Base-by-base conservation (phyloP, 768 basidiomycete species). In the Boletus sensibilis region DNA sequence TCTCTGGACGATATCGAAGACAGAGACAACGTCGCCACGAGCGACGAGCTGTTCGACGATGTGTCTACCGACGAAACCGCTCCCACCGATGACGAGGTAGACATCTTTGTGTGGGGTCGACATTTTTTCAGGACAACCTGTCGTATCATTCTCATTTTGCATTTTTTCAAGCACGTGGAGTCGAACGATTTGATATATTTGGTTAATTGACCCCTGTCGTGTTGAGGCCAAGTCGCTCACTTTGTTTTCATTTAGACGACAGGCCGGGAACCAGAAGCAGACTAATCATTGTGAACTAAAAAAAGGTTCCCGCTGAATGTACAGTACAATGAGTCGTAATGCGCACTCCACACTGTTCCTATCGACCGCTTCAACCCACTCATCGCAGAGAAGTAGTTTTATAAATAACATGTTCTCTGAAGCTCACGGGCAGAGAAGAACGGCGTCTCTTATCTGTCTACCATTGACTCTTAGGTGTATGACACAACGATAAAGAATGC, bases 31-130 rank as follows among this genome's bases (percentile, higher is more conserved):
- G 75, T 92, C 90, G 6, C 85, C 89, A 44, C 95, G 82, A 21
- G 83, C 86, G 31, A 90, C 70, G 51, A 98, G 82, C 52, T 86
- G 84, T 63, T 94, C 84, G 31, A 98, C 94, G 63, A 99, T 92
- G 67, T 94, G 90, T 56, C 92, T 79, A 43, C 96, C 94, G 23
- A 96, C 77, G 72, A 96, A 95, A 23, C 94, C 93, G 65, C 91
- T 92, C 54, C 95, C 95, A 23, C 96, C 96, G 67, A 98, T 88
- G 66, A 99, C 94, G 53, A 96, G 76, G 74, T 92, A 98, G 3
- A 84, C 77, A 61, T 96, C 92, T 61, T 75, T 80, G 50, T 53
- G 61, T 47, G 60, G 61, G 20, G 47, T 49, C 33, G 65, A 50
- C 67, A 68, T 69, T 31, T 23, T 37, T 43, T 37, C 4, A n/a